phyloP scores from a whole-genome alignment of 2,329 filamentous ascomycete genomes.

The Cyanodermella asteris region DNA sequence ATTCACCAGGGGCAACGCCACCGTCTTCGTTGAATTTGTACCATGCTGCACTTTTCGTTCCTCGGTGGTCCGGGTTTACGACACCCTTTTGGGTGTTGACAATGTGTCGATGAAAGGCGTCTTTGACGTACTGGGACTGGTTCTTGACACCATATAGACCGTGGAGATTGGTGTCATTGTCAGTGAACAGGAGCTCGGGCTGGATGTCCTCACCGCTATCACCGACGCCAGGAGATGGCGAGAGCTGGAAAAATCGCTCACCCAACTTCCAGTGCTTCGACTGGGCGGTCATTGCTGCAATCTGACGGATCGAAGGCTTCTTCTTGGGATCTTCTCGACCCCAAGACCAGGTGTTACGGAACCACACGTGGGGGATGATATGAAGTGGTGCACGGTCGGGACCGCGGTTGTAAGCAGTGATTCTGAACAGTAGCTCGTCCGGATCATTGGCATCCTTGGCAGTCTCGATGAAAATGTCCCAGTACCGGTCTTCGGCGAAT shows the following conservation, averaged over 20 bases:
- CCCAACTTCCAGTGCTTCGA: slow-evolving; percentile 66
- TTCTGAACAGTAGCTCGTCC: slow-evolving; percentile 78
- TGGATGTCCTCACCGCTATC: slow-evolving; percentile 60
- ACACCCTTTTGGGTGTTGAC: slow-evolving; percentile 61
- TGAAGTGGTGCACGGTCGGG: slow-evolving; percentile 77
- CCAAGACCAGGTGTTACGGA: slow-evolving; percentile 95
- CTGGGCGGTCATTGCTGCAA: slow-evolving; percentile 45
- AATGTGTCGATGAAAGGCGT: slow-evolving; percentile 79
- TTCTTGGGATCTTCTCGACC: slow-evolving; percentile 52
- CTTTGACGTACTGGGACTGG: slow-evolving; percentile 68
- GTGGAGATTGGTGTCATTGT: slow-evolving; percentile 82
- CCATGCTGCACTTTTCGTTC: slow-evolving; percentile 83
- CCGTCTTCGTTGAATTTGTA: slow-evolving; percentile 78
- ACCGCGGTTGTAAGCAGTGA: slow-evolving; percentile 90
- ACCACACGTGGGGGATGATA: slow-evolving; percentile 89
- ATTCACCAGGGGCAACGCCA: slow-evolving; percentile 73
- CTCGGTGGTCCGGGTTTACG: slow-evolving; percentile 56
- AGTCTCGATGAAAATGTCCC: slow-evolving; percentile 92
- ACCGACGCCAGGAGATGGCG: slow-evolving; percentile 72
- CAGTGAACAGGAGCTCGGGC: slow-evolving; percentile 73
- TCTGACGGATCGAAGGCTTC: slow-evolving; percentile 56
- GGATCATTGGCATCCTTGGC: slow-evolving; percentile 85
- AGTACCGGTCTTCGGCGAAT: slow-evolving; percentile 79
- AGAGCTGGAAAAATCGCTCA: slow-evolving; percentile 62
- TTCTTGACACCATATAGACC: slow-evolving; percentile 59